These are phyloP conservation scores for Nemania serpens DNA, from an alignment of 2,329 filamentous ascomycete genomes.

Conservation along the genomic window DNA sequence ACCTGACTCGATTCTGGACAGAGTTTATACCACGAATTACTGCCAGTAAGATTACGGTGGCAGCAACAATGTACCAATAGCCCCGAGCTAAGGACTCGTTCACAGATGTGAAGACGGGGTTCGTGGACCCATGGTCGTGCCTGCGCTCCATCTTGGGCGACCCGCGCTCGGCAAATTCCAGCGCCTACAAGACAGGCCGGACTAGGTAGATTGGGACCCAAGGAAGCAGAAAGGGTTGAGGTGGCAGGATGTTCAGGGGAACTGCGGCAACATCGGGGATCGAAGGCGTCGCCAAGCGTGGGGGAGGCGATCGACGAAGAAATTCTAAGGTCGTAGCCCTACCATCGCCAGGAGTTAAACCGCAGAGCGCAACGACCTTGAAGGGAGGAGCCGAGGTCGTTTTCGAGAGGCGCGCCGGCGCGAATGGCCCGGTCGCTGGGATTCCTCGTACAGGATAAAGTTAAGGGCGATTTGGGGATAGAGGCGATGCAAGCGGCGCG, in stretches of 20 bases:
- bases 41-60: conserved; percentile 50
- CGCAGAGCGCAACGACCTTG: background rate
- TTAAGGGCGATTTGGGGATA: background rate
- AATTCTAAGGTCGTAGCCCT: background rate
- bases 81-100: conserved; percentile 58
- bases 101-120: conserved; percentile 47
- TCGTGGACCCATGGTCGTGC: conserved; percentile 36
- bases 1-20: conserved; percentile 51
- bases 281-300: background rate
- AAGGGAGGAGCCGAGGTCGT: background rate
- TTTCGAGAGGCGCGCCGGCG: background rate
- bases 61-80: conserved; percentile 64
- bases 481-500: background rate
- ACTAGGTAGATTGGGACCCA: background rate
- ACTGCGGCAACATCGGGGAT: background rate
- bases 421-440: background rate
- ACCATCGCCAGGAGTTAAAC: background rate
- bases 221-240: background rate
- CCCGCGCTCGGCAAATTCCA: background rate
- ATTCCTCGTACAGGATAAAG: background rate
- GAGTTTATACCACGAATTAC: conserved; percentile 50
- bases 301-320: background rate
- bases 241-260: background rate
- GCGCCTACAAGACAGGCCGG: background rate
- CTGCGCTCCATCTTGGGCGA: conserved; percentile 34